Percentiles rank a stretch among this genome's conserved stretches.
phyloP scores from a whole-genome alignment of 805 yeast genomes.

The Saturnispora zaruensis region DNA sequence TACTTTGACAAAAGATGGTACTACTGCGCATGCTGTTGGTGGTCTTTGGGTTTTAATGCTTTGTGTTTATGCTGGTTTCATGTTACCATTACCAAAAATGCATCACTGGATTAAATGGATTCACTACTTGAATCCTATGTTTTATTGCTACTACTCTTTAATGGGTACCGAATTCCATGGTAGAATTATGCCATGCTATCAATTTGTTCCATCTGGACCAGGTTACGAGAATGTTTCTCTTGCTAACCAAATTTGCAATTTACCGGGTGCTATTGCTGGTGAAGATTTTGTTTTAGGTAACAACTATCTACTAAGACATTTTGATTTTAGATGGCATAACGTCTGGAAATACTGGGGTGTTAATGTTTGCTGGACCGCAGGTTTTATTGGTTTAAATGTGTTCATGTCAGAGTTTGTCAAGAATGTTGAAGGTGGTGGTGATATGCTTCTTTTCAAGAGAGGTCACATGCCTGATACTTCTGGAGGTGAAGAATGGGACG shows the following conservation, averaged over 20 bases:
- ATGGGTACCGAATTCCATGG: constrained; percentile 51
- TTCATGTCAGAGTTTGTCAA: constrained; percentile 27
- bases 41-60: constrained; percentile 47
- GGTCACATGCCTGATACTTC: constrained; percentile 27
- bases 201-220: constrained; percentile 46
- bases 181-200: constrained; percentile 42
- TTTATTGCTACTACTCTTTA: constrained; percentile 42
- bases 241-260: constrained; percentile 39
- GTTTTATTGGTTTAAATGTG: constrained; percentile 30
- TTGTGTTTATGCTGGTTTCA: constrained; percentile 50
- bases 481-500: constrained; percentile 34
- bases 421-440: constrained; percentile 27
- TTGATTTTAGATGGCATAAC: constrained; percentile 31
- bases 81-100: constrained; percentile 33
- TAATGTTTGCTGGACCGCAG: constrained; percentile 38
- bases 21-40: constrained; percentile 48
- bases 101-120: constrained; percentile 57
- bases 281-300: constrained; percentile 27
- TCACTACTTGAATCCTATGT: constrained; percentile 40
- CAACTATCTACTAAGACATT: constrained; percentile 27
- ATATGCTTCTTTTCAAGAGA: constrained; percentile 36
- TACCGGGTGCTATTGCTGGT: constrained; percentile 38
- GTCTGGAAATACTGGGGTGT: constrained; percentile 43
- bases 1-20: constrained; percentile 42
- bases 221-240: constrained; percentile 39